Evolutionary conservation across 768 basidiomycete species (phyloP), one percentile per base, ranked within the genome.

Genomic region (Boletus tomentosulus): DNA sequence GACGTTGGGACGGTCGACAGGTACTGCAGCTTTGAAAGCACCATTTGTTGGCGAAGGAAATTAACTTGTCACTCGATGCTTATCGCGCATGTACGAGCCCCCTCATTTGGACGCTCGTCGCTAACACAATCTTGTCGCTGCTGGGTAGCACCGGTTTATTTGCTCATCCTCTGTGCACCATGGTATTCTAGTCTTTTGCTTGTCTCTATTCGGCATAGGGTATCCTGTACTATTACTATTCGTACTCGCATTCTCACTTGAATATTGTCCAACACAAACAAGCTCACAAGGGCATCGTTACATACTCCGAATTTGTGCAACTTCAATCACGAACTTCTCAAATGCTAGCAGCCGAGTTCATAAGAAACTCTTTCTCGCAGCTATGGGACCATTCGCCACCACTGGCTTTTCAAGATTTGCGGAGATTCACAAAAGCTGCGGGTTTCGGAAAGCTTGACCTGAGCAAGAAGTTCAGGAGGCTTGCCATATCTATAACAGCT

Each of bases 1-100:
- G 3, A 70, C 68, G 3, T 39, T 68, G 38, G 66, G 68, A 45
- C 68, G 64, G 48, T 58, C 70, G 41, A 49, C 60, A 34, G 68
- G 70, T 33, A 39, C 46, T 16, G 48, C 61, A 37, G 54, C 50
- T 52, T 49, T 62, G 53, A 62, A 55, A 43, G 45, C 53, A 28
- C 37, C 50, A 5, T 43, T 48, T 24, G 42, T 25, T n/a, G 43
- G 45, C 25, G 50, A 51, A 34, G 51, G 43, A 13, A 46, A 46
- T 31, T 59, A 51, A 60, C 28, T 28, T 11, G 33, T 34, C 33
- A 16, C 24, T 13, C 25, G 46, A 25, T 47, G 31, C 30, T 15
- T 6, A 3, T 48, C 10, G 16, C 11, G 12, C 42, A 44, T 16
- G 12, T 13, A 34, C 3, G 33, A 13, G 16, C 3, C 19, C 28